Conservation (phyloP, 768 basidiomycete species). For the Lactarius evosmus region DNA sequence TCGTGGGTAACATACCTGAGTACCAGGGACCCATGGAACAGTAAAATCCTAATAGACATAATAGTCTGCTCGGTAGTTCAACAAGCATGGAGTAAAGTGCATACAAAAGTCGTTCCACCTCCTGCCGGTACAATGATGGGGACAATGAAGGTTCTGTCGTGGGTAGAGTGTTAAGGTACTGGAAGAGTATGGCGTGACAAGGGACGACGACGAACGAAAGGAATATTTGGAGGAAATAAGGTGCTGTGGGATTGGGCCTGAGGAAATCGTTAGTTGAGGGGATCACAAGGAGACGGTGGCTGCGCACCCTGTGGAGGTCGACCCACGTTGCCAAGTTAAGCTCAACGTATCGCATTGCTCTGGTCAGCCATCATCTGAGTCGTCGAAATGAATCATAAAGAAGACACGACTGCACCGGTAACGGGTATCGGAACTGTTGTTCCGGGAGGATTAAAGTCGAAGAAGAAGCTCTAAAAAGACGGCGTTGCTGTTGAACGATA, state of each 20-base stretch:
- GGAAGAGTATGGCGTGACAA: background rate
- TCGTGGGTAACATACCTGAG: constrained; percentile 39
- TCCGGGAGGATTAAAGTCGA: constrained; percentile 34
- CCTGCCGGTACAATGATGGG: constrained; percentile 54
- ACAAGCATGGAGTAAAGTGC: constrained; percentile 29
- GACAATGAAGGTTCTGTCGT: constrained; percentile 44
- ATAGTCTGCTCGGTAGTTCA: constrained; percentile 3
- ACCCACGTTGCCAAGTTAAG: constrained; percentile 33
- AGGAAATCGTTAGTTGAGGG: constrained; percentile 9
- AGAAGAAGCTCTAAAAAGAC: constrained; percentile 32
- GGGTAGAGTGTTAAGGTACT: background rate
- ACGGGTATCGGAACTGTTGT: constrained; percentile 35
- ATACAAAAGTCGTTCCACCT: constrained; percentile 44
- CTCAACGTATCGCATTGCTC: constrained; percentile 37
- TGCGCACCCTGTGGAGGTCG: constrained; percentile 32
- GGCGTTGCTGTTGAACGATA: background rate
- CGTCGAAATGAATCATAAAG: background rate
- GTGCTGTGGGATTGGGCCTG: constrained; percentile 54
- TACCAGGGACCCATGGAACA: constrained; percentile 58
- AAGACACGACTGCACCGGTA: constrained; percentile 28
- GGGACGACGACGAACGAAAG: constrained; percentile 47
- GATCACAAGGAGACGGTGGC: too few species aligned
- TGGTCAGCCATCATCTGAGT: constrained; percentile 11
- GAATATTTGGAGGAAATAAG: constrained; percentile 59
- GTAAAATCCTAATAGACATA: constrained; percentile 47